Conservation (phyloP, 192 early-diverging fungal genomes). For the Mortierella antarctica region DNA sequence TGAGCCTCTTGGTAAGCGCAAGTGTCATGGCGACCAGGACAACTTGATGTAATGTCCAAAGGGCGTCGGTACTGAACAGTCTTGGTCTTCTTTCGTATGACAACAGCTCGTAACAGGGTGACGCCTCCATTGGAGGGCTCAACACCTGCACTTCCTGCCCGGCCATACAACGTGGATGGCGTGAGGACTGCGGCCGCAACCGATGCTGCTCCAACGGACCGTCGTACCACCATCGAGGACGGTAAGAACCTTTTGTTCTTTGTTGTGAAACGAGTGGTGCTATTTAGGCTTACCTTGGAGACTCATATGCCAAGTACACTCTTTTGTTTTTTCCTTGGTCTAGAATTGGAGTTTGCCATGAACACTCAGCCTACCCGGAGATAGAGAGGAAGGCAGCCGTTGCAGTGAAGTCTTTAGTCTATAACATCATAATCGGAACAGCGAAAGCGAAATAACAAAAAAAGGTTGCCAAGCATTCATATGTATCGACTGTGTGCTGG, state of each 20-base stretch:
- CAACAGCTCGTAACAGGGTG: slow-evolving; percentile 37
- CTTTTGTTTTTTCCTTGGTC: not conserved
- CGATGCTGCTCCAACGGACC: slow-evolving; percentile 1
- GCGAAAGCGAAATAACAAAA: slow-evolving; percentile 2
- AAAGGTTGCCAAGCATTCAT: not conserved
- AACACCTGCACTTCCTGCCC: slow-evolving; percentile 28
- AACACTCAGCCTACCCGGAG: slow-evolving; percentile 10
- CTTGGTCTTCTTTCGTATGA: not conserved
- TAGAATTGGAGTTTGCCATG: slow-evolving; percentile 26
- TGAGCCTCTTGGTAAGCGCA: slow-evolving; percentile 32
- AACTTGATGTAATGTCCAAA: not conserved
- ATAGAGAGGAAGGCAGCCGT: not conserved
- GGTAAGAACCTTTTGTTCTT: not conserved
- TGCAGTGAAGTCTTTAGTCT: not conserved
- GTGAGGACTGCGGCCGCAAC: not conserved
- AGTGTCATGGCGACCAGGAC: not conserved
- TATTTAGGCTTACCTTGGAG: no score
- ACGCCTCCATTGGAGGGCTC: slow-evolving; percentile 26
- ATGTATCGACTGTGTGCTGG: no score
- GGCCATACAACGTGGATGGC: slow-evolving; percentile 23
- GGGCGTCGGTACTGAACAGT: not conserved
- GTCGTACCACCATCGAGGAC: slow-evolving; percentile 40
- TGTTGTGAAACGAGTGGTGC: not conserved
- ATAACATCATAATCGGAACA: not conserved
- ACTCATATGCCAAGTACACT: slow-evolving; percentile 16